Evolutionary conservation across 345 rosid species (phyloP), one percentile per base, ranked within the genome.

Genomic region (Abelmoschus esculentus): DNA sequence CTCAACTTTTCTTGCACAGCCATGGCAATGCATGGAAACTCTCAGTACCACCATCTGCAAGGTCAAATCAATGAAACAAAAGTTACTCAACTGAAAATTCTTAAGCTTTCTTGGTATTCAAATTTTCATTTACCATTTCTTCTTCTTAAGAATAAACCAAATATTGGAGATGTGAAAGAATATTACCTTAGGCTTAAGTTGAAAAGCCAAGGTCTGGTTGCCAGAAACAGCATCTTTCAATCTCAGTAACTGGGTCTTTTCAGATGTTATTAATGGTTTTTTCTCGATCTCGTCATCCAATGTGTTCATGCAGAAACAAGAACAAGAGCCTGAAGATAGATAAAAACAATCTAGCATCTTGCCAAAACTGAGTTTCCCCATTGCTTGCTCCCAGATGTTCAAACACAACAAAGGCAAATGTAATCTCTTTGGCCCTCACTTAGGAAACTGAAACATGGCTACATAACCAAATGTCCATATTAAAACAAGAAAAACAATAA

Each of bases 1-100:
- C 87, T 90, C 89, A 28, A 92, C 96, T 80, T 83, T 90, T 76
- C 83, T 90, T 5, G 96, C 96, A 69, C 98, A 92, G n/a, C 96
- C 98, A 60, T 80, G 66, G 79, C 98, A 92, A 79, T 92, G 96
- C 89, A 90, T 89, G 32, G 98, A 87, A 74, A 90, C 98, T 80
- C 85, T 83, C 62, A 90, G 78, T 75, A 88, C 89, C 83, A 90
- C 97, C 82, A 81, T 83, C 97, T 92, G 53, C 82, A 79, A 15
- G 11, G 28, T 17, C 11, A 4, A 72, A 56, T 70, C 31, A 36
- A 61, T 67, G n/a, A 8, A 44, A 54, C 10, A 36, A 52, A 55
- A 38, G 34, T 19, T 38, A 6, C 18, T 55, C 17, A 55, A 17
- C 19, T 6, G 55, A 11, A 4, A 63, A 38, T 5, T n/a, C 50